A percentile compares a stretch with the other conserved stretches of the same genome.
Conservation (phyloP, 352 stramenopile genomes). For the Globisporangium viniferum region DNA sequence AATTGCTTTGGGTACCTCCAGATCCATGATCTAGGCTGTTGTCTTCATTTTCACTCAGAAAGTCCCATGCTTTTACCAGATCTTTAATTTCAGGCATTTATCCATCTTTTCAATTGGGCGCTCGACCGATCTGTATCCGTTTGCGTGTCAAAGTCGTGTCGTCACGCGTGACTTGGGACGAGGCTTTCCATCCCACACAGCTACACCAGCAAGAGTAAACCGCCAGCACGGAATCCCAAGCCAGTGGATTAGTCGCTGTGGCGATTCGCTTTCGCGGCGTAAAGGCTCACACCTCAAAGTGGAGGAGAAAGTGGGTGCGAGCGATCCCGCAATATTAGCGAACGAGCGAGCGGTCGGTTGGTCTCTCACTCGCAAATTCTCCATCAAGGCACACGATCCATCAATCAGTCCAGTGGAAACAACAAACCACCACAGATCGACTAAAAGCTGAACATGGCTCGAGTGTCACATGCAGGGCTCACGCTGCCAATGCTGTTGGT, state of each 20-base stretch:
- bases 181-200: not conserved
- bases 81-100: not conserved
- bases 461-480: not conserved
- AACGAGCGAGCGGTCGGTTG: not conserved
- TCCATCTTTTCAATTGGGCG: not conserved
- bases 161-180: not conserved
- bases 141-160: not conserved
- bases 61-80: not conserved
- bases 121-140: not conserved
- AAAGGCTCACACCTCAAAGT: not conserved
- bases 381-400: not conserved
- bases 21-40: not conserved
- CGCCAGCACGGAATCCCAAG: not conserved
- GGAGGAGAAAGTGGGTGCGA: constrained; percentile 1
- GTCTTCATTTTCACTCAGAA: not conserved
- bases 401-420: no score
- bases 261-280: not conserved
- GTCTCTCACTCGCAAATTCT: not conserved
- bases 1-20: not conserved
- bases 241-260: not conserved
- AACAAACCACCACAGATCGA: not conserved
- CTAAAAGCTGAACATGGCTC: not conserved
- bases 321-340: not conserved
- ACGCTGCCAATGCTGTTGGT: not conserved
- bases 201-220: not conserved